phyloP scores from a whole-genome alignment of 768 basidiomycete genomes.

The Amanita rubescens region DNA sequence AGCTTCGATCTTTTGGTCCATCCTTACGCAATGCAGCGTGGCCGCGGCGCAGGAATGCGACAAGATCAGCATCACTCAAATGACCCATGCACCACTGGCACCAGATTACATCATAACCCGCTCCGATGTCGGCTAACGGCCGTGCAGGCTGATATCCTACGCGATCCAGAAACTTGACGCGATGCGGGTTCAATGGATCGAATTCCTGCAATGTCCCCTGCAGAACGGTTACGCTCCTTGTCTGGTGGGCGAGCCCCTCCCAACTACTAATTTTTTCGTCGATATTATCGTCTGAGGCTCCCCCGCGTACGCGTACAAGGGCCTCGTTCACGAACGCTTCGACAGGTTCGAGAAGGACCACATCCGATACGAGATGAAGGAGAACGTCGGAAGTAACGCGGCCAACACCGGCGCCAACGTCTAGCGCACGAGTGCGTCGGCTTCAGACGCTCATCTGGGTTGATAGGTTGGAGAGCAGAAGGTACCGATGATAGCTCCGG shows the following conservation, averaged over 20 bases:
- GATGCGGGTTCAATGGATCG: slow-evolving; percentile 53
- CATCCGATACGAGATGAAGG: slow-evolving; percentile 80
- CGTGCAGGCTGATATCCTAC: slow-evolving; percentile 51
- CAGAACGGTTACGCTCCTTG: slow-evolving; percentile 73
- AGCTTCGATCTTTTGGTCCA: slow-evolving; percentile 32
- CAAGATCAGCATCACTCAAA: slow-evolving; percentile 68
- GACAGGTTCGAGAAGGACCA: slow-evolving; percentile 88
- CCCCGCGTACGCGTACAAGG: slow-evolving; percentile 31
- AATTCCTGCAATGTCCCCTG: slow-evolving; percentile 76
- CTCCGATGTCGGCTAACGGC: slow-evolving; percentile 38
- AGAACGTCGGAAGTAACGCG: slow-evolving; percentile 86
- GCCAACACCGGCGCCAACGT: slow-evolving; percentile 93
- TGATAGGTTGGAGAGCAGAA: slow-evolving; percentile 57
- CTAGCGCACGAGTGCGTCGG: slow-evolving; percentile 64
- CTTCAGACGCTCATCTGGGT: slow-evolving; percentile 13
- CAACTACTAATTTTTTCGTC: slow-evolving; percentile 29
- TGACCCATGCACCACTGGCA: slow-evolving; percentile 97
- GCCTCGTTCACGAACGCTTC: slow-evolving; percentile 71
- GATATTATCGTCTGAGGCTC: slow-evolving; percentile 10
- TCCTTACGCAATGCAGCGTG: slow-evolving; percentile 46
- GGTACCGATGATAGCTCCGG: slow-evolving; percentile 75
- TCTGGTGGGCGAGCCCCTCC: slow-evolving; percentile 57
- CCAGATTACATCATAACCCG: slow-evolving; percentile 87
- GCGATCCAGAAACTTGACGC: slow-evolving; percentile 48
- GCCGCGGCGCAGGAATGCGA: slow-evolving; percentile 65